phyloP scores from a whole-genome alignment of 2,329 filamentous ascomycete genomes.

The Plenodomus biglobosus region DNA sequence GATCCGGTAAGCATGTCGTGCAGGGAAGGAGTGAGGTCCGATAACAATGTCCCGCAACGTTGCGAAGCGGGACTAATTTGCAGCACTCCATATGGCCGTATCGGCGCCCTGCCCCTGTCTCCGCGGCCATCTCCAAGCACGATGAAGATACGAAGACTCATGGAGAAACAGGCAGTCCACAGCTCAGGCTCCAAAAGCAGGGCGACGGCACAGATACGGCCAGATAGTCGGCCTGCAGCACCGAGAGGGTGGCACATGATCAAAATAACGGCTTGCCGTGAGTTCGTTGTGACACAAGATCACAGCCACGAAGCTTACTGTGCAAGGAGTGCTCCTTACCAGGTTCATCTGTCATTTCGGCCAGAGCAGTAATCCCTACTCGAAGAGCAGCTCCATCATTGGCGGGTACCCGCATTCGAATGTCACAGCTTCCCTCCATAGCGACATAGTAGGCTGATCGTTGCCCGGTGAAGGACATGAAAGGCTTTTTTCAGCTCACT shows the following conservation, averaged over 20 bases:
- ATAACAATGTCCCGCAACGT: neutral
- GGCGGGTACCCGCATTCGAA: constrained; percentile 5
- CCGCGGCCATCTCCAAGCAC: neutral
- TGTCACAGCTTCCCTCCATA: neutral
- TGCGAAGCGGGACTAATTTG: neutral
- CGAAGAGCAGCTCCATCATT: constrained; percentile 5
- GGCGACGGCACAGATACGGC: constrained; percentile 13
- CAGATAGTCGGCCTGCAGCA: constrained; percentile 8
- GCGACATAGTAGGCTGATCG: neutral
- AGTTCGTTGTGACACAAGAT: constrained; percentile 15
- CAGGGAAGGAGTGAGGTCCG: neutral
- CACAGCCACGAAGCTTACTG: constrained; percentile 22
- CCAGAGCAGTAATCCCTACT: constrained; percentile 14
- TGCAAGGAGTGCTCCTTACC: constrained; percentile 12
- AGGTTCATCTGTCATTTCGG: constrained; percentile 6
- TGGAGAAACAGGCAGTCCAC: constrained; percentile 8
- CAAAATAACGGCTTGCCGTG: constrained; percentile 7
- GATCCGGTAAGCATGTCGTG: constrained; percentile 5
- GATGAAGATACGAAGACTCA: constrained; percentile 3
- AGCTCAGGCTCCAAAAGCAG: constrained; percentile 8
- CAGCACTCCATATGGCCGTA: constrained; percentile 3
- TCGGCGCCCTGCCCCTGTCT: neutral
- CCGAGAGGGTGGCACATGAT: constrained; percentile 14
- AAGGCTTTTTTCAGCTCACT: constrained; percentile 1
- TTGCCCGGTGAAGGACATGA: neutral